These are phyloP conservation scores for Colletotrichum liriopes DNA, from an alignment of 2,329 filamentous ascomycete species.

Conservation along the genomic window DNA sequence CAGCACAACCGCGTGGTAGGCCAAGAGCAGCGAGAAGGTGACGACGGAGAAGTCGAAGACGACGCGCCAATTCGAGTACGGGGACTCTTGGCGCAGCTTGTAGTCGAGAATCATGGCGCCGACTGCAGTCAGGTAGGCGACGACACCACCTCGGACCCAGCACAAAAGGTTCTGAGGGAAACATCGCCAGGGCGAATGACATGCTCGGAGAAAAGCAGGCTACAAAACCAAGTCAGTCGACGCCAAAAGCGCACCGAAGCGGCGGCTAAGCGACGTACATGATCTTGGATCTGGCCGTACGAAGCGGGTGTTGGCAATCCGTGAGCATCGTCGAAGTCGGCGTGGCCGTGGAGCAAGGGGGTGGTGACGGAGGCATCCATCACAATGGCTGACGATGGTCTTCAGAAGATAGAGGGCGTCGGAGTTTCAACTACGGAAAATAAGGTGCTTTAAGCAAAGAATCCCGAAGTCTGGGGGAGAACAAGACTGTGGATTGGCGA, in stretches of 20 bases:
- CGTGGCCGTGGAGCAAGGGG: slow-evolving; percentile 43
- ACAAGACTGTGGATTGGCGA: background rate
- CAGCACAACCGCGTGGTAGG: slow-evolving; percentile 64
- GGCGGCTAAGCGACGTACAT: slow-evolving; percentile 48
- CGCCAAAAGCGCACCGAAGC: background rate
- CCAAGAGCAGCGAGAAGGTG: slow-evolving; percentile 58
- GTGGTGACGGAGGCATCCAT: slow-evolving; percentile 43
- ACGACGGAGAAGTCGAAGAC: slow-evolving; percentile 67
- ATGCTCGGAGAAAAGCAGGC: slow-evolving; percentile 67
- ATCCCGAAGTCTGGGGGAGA: background rate
- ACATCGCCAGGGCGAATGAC: slow-evolving; percentile 66
- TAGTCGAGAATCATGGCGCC: slow-evolving; percentile 61
- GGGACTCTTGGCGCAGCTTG: slow-evolving; percentile 60
- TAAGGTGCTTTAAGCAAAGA: background rate
- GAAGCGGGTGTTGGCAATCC: slow-evolving; percentile 41
- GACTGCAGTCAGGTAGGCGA: slow-evolving; percentile 61
- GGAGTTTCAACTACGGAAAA: background rate
- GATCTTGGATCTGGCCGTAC: slow-evolving; percentile 45
- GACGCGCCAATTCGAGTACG: slow-evolving; percentile 58
- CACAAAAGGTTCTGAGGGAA: slow-evolving; percentile 64
- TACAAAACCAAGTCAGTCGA: slow-evolving; percentile 47
- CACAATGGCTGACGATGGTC: background rate
- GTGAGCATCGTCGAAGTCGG: slow-evolving; percentile 7
- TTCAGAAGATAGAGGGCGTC: slow-evolving; percentile 14
- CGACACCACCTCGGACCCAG: slow-evolving; percentile 58